Base-by-base conservation (phyloP, 176 grass and related monocot species). In the Melocanna baccifera region DNA sequence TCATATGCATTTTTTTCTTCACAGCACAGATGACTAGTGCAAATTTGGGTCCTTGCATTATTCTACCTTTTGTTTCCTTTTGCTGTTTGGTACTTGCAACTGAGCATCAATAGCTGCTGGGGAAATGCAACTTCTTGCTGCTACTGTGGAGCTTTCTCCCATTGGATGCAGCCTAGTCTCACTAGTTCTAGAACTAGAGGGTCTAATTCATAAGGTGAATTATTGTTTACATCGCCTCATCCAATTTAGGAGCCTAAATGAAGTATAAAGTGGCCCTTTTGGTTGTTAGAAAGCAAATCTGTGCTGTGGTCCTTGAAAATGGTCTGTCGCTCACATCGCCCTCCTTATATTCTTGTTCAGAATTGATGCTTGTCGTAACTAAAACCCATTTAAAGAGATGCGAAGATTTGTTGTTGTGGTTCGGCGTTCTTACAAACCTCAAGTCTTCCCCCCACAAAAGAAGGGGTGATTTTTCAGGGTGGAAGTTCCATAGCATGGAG, bases 81-180 rank as follows among this genome's bases (percentile, higher is more conserved):
- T 79, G 42, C 20, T 66, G 43, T 79, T 50, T 79, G 26, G 23
- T 79, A 32, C 25, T 12, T 48, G 61, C 42, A 79, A 12, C 58
- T 78, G 15, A 29, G 55, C 26, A 62, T 25, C 46, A 46, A 51
- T 34, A 53, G 71, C 71, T 74, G 47, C 43, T 29, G 47, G 41
- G 41, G 4, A 22, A 32, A 71, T 45, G 67, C 52, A 32, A 48
- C 2, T 37, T 11, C 20, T 52, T 71, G 67, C 39, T 59, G 66
- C 79, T 82, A 58, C 26, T 45, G 36, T 30, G 51, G 67, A 70
- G 43, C 43, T 51, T 80, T 67, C 77, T 45, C 47, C 37, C 41
- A 22, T 19, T 32, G 23, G 57, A 61, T 78, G 23, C 39, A 29
- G 3, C n/a, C 56, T 78, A 80, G 12, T 50, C 18, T 79, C 59